Evolutionary conservation across 2,329 filamentous ascomycete genomes (phyloP), one percentile per base, ranked within the genome.

Genomic region (Colletotrichum sp.): DNA sequence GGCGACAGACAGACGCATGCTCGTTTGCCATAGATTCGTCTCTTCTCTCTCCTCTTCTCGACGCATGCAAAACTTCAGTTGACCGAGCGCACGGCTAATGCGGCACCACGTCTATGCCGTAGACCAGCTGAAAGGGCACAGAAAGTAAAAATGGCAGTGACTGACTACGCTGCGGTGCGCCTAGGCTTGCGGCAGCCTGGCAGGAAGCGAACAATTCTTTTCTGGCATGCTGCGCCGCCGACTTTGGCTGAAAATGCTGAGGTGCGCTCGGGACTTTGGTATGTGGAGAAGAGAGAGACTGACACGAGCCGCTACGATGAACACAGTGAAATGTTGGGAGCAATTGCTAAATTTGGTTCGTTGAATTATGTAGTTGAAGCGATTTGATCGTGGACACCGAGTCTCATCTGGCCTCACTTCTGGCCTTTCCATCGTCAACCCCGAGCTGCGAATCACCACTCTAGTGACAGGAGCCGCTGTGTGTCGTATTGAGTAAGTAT

Each of bases 11-110:
- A 36, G 21, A 8, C 24, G 43, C 43, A 21, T 6, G n/a, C 32
- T 9, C 69, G 6, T 39, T 57, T 3, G 30, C 24, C 57, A 32
- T 10, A 13, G 26, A 34, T 43, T 32, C 69, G 28, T 67, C 69
- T 64, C 16, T n/a, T 32, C 16, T 43, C 39, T 0, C 16, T 0
- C 39, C n/a, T 59, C 7, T 30, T 60, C 26, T 21, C 39, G n/a
- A 43, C 39, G 28, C 48, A 48, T 64, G 57, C 12, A 43, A 48
- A 21, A 48, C 63, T 75, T 64, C 55, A 28, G 63, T 55, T 67
- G 63, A 67, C 57, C 43, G 69, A 67, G 72, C 72, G 61, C 68
- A 72, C 52, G 72, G 72, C 68, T 67, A 26, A 24, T 21, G 24
- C 68, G 60, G 68, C 67, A 66, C n/a, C 28, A 18, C 28, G 21